Evolutionary conservation across 2,329 filamentous ascomycete genomes (phyloP).

Genomic region (Nigrograna mackinnonii): DNA sequence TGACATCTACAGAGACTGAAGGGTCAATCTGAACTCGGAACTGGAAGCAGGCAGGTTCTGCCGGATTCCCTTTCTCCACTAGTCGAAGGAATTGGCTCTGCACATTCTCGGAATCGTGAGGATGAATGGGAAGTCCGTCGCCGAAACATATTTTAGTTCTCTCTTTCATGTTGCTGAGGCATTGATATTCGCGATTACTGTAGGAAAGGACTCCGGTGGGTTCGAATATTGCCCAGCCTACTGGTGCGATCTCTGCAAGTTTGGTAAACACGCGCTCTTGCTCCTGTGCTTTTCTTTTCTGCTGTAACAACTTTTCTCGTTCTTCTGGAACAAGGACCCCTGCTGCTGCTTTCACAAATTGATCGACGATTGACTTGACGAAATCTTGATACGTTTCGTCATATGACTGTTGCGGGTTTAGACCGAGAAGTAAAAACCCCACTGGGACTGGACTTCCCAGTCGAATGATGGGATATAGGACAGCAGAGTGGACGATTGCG

Average conservation of each 20-base stretch:
- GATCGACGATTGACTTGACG: conserved; percentile 28
- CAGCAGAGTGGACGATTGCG: conserved; percentile 22
- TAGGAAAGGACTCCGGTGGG: background rate
- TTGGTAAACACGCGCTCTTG: conserved; percentile 14
- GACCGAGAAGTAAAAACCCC: conserved; percentile 36
- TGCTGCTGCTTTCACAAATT: conserved; percentile 29
- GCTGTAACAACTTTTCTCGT: background rate
- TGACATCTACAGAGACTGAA: background rate
- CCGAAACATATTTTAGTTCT: too few species aligned
- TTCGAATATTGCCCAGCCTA: conserved; percentile 34
- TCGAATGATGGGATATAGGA: conserved; percentile 22
- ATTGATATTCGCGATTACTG: too few species aligned
- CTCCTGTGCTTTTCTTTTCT: conserved; percentile 6
- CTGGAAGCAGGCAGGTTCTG: too few species aligned
- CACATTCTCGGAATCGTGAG: too few species aligned
- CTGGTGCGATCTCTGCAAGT: conserved; percentile 36
- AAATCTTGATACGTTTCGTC: conserved; percentile 36
- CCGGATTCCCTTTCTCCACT: too few species aligned
- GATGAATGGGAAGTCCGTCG: too few species aligned
- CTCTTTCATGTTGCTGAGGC: too few species aligned
- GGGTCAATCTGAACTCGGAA: conserved; percentile 2
- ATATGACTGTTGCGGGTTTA: conserved; percentile 38
- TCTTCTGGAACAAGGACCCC: conserved; percentile 21
- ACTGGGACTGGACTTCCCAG: conserved; percentile 23
- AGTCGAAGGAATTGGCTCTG: too few species aligned